A percentile compares a stretch with the other conserved stretches of the same genome.
Evolutionary conservation across 2,329 filamentous ascomycete species (phyloP).

Genomic region (Podosphaera aphanis): DNA sequence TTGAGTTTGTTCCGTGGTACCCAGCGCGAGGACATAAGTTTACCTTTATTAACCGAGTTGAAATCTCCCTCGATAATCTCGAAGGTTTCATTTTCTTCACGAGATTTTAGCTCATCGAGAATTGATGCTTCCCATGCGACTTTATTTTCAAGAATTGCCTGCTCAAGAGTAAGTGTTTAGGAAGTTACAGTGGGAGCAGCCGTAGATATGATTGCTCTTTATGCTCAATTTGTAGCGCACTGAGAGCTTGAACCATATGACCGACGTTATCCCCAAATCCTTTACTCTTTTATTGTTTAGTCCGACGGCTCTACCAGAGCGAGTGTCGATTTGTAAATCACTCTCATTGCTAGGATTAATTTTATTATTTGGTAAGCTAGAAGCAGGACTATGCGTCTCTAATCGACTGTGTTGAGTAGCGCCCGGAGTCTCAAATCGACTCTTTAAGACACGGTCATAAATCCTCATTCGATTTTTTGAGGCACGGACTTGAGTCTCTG

Average conservation of each 20-base stretch:
- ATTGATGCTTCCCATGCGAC: background rate
- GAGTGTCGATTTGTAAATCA: background rate
- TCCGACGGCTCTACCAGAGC: background rate
- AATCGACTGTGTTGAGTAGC: no score
- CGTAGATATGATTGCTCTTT: background rate
- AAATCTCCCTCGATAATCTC: background rate
- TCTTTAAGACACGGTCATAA: no score
- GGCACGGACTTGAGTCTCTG: no score
- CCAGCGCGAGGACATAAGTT: background rate
- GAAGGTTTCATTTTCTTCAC: background rate
- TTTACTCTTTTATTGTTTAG: background rate
- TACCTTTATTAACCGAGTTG: background rate
- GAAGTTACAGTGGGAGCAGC: background rate
- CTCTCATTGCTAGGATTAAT: background rate
- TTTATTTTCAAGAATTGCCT: background rate
- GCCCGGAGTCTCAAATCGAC: no score
- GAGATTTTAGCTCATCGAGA: background rate
- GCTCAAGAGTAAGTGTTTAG: background rate
- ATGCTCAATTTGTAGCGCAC: background rate
- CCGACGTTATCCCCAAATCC: background rate
- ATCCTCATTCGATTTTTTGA: no score
- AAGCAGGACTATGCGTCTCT: no score
- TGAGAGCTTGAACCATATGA: background rate
- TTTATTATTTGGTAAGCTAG: no score
- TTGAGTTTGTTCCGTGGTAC: background rate